Evolutionary conservation across 139 green algal species (phyloP), one percentile per base, ranked within the genome.

Genomic region (Monoraphidium neglectum): DNA sequence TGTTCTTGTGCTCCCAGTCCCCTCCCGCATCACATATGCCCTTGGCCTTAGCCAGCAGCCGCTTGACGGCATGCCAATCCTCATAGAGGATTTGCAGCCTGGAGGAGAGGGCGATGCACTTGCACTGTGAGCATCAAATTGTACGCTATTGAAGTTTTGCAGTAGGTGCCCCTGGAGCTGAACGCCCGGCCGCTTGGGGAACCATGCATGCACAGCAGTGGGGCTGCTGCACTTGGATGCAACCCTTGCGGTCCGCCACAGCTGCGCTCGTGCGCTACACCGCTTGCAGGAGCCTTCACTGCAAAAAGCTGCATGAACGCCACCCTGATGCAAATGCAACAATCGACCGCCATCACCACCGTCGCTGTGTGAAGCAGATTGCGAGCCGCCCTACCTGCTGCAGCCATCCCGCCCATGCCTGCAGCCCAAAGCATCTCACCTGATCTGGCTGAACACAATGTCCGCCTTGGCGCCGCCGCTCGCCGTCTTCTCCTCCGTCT

Each of bases 1-100:
- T 91, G 87, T 99, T 99, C 79, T 98, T 98, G 63, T 95, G 89
- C 91, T 99, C 97, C 97, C 97, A 99, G 90, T 99, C 97, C 2
- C 93, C 96, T 0, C 94, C 95, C 35, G 93, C 86, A 35, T 91
- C 92, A 43, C 94, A 96, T 72, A 99, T 79, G 70, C 82, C 77
- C 77, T 92, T 88, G 0, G 85, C 88, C 26, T 80, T 76, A 1
- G 84, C 84, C 26, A 98, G 78, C 65, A 88, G 63, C 26, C 82
- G 74, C 88, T 94, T 94, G 63, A 97, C 87, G 0, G 68, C 76
- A 4, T 77, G 65, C 91, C 87, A 94, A 83, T 98, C 91, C 10
- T 86, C 83, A 32, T 91, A 87, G 15, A 92, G 88, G 32, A 99
- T 92, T 35, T 88, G 84, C 33, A 98, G 80, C 60, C 94, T 93